Percentiles rank a stretch among this genome's conserved stretches.
Evolutionary conservation across 83 land plant genomes (phyloP).

Genomic region (Picea abies): DNA sequence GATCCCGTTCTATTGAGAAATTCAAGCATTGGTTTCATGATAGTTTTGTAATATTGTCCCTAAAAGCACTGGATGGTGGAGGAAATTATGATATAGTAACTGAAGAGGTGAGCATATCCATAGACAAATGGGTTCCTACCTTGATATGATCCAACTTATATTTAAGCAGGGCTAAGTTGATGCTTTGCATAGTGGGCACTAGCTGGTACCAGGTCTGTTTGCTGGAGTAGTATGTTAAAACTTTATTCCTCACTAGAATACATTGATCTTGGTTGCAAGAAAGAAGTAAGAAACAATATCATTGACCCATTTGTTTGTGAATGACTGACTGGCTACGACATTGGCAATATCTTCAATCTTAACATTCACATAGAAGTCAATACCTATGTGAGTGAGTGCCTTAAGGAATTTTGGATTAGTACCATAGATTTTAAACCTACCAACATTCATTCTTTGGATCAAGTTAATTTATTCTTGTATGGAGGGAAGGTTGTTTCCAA

Average conservation of each 20-base stretch:
- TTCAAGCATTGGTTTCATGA: slow-evolving; percentile 34
- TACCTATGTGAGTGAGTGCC: slow-evolving; percentile 1
- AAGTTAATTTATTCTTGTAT: slow-evolving; percentile 8
- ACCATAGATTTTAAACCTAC: background rate
- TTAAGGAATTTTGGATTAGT: background rate
- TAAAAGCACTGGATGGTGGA: slow-evolving; percentile 6
- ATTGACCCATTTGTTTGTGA: slow-evolving; percentile 52
- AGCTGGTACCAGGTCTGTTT: slow-evolving; percentile 24
- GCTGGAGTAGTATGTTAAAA: slow-evolving; percentile 30
- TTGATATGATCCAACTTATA: slow-evolving; percentile 33
- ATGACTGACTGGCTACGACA: slow-evolving; percentile 20
- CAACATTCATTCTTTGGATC: slow-evolving; percentile 44
- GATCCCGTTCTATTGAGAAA: slow-evolving; percentile 33
- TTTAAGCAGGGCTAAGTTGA: slow-evolving; percentile 40
- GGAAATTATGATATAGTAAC: slow-evolving; percentile 9
- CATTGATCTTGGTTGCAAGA: too few relatives aligned
- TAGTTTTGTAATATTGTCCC: slow-evolving; percentile 20
- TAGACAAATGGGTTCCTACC: slow-evolving; percentile 40
- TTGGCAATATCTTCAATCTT: slow-evolving; percentile 3
- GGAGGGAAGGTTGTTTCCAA: slow-evolving; percentile 77
- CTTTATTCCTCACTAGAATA: too few relatives aligned
- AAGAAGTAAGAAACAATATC: too few relatives aligned
- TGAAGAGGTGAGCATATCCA: slow-evolving; percentile 9
- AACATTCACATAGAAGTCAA: slow-evolving; percentile 1
- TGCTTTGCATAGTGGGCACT: slow-evolving; percentile 45